Base-by-base conservation (phyloP, 2,329 filamentous ascomycete species). In the Onygenales sp. region DNA sequence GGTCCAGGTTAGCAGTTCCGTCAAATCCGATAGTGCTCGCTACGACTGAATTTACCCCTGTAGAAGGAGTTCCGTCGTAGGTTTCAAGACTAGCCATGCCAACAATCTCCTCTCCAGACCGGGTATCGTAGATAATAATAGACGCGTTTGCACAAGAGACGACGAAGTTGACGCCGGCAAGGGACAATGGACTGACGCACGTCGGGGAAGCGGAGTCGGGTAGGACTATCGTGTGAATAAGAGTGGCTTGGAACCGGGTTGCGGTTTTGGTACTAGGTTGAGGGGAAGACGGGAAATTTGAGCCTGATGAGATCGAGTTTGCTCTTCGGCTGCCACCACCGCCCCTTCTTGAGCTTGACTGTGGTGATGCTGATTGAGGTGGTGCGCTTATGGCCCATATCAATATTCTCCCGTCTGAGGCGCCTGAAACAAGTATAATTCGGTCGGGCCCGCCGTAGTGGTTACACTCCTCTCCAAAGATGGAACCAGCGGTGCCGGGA, bases 311-410 rank as follows among this genome's bases (percentile, higher is more conserved):
- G 74, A 96, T 93, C 27, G 90, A 95, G 70, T 96, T 91, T 54
- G 87, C 90, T 57, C 92, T 80, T 52, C 91, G 83, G 61, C 89
- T 88, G 21, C 90, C 88, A 57, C 85, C 83, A 52, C 77, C 70
- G 42, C 82, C 83, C 63, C 87, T 80, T 61, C 88, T 78, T 42
- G 80, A 80, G 45, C 83, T 85, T 9, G 85, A 83, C 61, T 90
- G 86, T 7, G 89, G 89, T 9, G 89, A 92, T 34, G 85, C 85
- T 51, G 90, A 73, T 62, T 94, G 89, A 7, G 92, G 92, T 31
- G 93, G 92, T 36, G 90, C 84, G 64, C 88, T 95, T 56, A 97
- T 86, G 17, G 91, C 88, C 93, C 93, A 98, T 17, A 98, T 82
- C 61, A 95, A 88, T 54, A 97, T 86, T 3, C 84, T 87, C 8